Evolutionary conservation across 345 rosid genomes (phyloP).

Genomic region (Limnanthes douglasii): DNA sequence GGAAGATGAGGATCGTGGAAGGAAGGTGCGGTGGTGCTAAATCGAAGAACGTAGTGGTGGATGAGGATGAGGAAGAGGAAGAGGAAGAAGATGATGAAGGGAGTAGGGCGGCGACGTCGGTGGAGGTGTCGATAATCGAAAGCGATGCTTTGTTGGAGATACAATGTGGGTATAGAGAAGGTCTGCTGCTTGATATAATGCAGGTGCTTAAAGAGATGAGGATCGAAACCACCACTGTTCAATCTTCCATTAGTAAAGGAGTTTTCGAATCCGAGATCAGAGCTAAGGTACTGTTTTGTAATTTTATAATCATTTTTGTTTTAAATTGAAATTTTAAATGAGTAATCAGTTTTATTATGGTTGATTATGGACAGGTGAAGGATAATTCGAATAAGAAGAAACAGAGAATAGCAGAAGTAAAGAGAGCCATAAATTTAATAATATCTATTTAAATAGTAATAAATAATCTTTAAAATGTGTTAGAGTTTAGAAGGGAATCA

Average conservation of each 20-base stretch:
- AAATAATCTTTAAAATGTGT: no score
- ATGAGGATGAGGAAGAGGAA: no score
- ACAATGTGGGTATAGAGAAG: conserved; percentile 59
- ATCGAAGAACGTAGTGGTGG: conserved; percentile 24
- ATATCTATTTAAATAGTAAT: no score
- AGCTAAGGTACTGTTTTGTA: conserved; percentile 39
- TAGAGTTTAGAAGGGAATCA: no score
- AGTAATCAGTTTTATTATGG: not conserved
- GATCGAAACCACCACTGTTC: conserved; percentile 62
- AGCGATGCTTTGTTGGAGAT: conserved; percentile 70
- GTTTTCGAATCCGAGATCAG: conserved; percentile 63
- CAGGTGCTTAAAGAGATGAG: conserved; percentile 49
- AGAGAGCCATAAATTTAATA: conserved; percentile 52
- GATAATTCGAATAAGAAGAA: conserved; percentile 50
- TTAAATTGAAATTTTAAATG: not conserved
- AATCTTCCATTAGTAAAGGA: conserved; percentile 37
- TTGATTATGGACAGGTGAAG: conserved; percentile 37
- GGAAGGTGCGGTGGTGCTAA: conserved; percentile 19
- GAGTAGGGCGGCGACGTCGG: conserved; percentile 12
- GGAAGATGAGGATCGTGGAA: conserved; percentile 41
- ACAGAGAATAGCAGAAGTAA: conserved; percentile 75
- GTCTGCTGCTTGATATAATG: conserved; percentile 71
- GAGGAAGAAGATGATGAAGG: no score
- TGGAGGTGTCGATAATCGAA: conserved; percentile 95
- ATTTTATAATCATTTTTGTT: not conserved